Base-by-base conservation (phyloP, 495 filamentous ascomycete species). In the Daldinia childiae region DNA sequence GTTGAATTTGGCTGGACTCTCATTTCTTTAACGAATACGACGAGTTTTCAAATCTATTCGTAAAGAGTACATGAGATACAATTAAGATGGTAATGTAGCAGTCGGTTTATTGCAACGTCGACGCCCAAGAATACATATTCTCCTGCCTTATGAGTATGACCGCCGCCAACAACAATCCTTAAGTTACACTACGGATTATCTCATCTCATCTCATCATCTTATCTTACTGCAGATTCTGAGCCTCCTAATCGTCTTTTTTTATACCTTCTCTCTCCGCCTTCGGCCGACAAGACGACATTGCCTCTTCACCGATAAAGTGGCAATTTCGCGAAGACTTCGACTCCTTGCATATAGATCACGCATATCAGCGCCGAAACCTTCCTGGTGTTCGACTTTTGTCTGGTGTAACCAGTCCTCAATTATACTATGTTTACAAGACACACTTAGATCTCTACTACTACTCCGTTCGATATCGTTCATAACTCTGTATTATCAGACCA, bases 291-390 rank as follows among this genome's bases (percentile, higher is more conserved):
- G 36, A 48, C 27, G n/a, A 43, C 26, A 48, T 50, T 58, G 6
- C 15, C 30, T 69, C 66, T 62, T 62, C 71, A 73, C 71, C 71
- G 71, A 63, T 66, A 66, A 60, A 66, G 71, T 73, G 71, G 71
- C 71, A 65, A 73, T 63, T 55, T 66, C 45, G 58, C 27, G 34
- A 66, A 54, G 19, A 66, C 52, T 48, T 66, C 48, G 17, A 52
- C 62, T 69, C 71, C 62, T 62, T 73, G 71, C 66, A 73, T 69
- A 73, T 66, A 58, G 57, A 66, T 63, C 58, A 69, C 63, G 71
- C 66, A 73, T 36, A 66, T 69, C 65, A 73, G 58, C 71, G 58
- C 71, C 66, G 66, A 69, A 69, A 69, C 71, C 52, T 58, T 59
- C 30, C 66, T 52, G 71, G 58, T 65, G 51, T 69, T 69, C 50